Evolutionary conservation across 768 basidiomycete species (phyloP).

Genomic region (Naganishia friedmannii): DNA sequence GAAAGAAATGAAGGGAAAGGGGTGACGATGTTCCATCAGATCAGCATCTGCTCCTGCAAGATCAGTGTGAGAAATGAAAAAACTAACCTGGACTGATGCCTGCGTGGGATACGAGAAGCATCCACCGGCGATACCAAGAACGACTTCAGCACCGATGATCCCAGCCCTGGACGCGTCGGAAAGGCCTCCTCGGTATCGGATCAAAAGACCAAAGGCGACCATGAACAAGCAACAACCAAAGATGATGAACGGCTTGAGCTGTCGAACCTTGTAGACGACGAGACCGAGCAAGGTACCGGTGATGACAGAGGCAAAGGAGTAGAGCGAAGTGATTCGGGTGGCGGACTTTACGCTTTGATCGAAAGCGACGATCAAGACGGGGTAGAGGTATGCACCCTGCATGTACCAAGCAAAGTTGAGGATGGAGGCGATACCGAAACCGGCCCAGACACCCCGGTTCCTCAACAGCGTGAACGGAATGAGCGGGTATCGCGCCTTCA

Average conservation of each 20-base stretch:
- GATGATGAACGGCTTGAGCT: slow-evolving; percentile 45
- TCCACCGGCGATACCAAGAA: slow-evolving; percentile 42
- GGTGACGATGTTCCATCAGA: too few relatives aligned
- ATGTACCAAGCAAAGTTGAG: slow-evolving; percentile 38
- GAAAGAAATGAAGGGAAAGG: too few relatives aligned
- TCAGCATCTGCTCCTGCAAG: too few relatives aligned
- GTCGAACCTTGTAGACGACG: slow-evolving; percentile 42
- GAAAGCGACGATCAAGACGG: slow-evolving; percentile 45
- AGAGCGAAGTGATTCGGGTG: slow-evolving; percentile 43
- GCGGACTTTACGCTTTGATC: slow-evolving; percentile 39
- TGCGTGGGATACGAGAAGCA: slow-evolving; percentile 40
- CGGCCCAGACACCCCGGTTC: slow-evolving; percentile 44
- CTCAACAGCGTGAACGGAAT: slow-evolving; percentile 35
- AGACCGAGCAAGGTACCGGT: slow-evolving; percentile 44
- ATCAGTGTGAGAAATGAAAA: too few relatives aligned
- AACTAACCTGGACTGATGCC: slow-evolving; percentile 41
- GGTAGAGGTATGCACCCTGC: slow-evolving; percentile 48
- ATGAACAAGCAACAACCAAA: slow-evolving; percentile 42
- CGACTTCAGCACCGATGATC: slow-evolving; percentile 41
- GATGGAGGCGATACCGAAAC: slow-evolving; percentile 43
- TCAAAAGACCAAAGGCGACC: slow-evolving; percentile 47
- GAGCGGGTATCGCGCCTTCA: slow-evolving; percentile 25
- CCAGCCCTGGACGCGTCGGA: slow-evolving; percentile 32
- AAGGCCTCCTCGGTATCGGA: slow-evolving; percentile 40
- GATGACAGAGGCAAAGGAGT: slow-evolving; percentile 46